Base-by-base conservation (phyloP, 2,329 filamentous ascomycete genomes). In the Xylaria sp. region DNA sequence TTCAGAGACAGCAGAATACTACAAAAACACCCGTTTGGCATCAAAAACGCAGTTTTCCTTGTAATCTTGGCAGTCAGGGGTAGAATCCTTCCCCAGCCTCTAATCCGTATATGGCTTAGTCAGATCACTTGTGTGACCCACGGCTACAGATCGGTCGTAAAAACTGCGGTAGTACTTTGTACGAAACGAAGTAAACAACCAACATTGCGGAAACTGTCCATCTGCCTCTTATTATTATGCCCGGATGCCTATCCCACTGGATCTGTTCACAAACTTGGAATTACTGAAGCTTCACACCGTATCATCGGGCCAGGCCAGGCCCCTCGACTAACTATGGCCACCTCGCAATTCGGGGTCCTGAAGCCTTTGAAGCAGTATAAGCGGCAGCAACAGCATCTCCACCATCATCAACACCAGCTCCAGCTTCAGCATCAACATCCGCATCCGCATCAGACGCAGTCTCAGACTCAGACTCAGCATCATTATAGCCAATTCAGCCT, bases 341-440 rank as follows among this genome's bases (percentile, higher is more conserved):
- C 64, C 53, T 61, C 64, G 6, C 67, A 65, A 42, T 68, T 67
- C 57, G 63, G 59, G n/a, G 54, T 59, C 10, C 51, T 69, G 39
- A 62, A 47, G 53, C 63, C 64, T 4, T 55, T 68, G 42, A 64
- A 67, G 50, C 64, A 67, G 52, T 65, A 63, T 49, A 68, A 66
- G 39, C 66, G 66, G n/a, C 52, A 53, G 8, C 61, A 53, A 23
- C 49, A 57, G 16, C 54, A 57, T 7, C 54, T 50, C 3, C 55
- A 55, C n/a, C 52, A 50, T 10, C 58, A 56, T 2, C 58, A 55
- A 4, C 54, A 10, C 37, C 37, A 42, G 8, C 37, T 13, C 5
- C 23, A 30, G 23, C 52, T 37, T 10, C 58, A 56, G 1, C 58
- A 55, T 13, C 54, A 10, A 9, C 37, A 42, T 42, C 37, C 37